Percentiles rank a stretch among this genome's conserved stretches.
Evolutionary conservation across 805 yeast genomes (phyloP).

Genomic region (Nakazawaea ishiwadae): DNA sequence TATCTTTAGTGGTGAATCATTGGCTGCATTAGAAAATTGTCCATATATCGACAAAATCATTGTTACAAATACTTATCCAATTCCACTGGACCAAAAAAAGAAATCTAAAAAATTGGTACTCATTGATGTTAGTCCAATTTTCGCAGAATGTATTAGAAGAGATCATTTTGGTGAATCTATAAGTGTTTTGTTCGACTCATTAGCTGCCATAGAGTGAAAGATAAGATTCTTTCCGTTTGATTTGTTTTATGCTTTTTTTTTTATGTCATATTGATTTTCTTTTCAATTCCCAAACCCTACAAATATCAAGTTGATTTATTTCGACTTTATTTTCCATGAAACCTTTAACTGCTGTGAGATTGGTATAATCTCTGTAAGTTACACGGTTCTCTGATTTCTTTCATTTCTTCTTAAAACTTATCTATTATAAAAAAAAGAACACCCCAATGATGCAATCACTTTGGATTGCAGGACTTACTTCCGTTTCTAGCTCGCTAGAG

Average conservation of each 20-base stretch:
- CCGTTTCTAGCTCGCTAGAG: slow-evolving; percentile 14
- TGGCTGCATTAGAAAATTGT: slow-evolving; percentile 72
- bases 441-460: slow-evolving; percentile 51
- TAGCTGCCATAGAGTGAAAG: slow-evolving; percentile 44
- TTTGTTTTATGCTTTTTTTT: background rate
- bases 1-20: slow-evolving; percentile 80
- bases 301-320: background rate
- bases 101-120: slow-evolving; percentile 69
- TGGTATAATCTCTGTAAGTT: too few relatives aligned
- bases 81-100: slow-evolving; percentile 53
- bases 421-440: too few relatives aligned
- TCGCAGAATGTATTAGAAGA: slow-evolving; percentile 97
- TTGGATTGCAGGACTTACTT: slow-evolving; percentile 47
- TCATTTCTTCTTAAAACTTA: too few relatives aligned
- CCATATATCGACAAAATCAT: slow-evolving; percentile 86
- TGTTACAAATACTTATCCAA: slow-evolving; percentile 95
- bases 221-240: slow-evolving; percentile 3
- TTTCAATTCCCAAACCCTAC: background rate
- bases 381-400: too few relatives aligned
- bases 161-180: slow-evolving; percentile 98
- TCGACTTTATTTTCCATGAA: too few relatives aligned
- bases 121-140: slow-evolving; percentile 90
- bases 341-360: too few relatives aligned
- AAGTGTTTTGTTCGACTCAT: slow-evolving; percentile 85
- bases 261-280: background rate